Base-by-base conservation (phyloP, 2,329 filamentous ascomycete species). In the Penicillium palitans region DNA sequence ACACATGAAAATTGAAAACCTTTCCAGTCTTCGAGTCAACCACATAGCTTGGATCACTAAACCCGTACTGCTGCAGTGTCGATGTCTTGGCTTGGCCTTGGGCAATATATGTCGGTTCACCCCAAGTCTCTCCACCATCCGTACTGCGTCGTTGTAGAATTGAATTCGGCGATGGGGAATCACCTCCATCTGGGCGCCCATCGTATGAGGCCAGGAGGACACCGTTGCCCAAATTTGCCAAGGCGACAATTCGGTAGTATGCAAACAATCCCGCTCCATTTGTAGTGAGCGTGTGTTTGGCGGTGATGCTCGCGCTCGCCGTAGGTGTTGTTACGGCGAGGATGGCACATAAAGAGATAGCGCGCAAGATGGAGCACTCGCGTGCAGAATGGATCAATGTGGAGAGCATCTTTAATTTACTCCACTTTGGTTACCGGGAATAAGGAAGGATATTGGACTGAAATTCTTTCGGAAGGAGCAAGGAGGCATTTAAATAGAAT, bases 1-100 rank as follows among this genome's bases (percentile, higher is more conserved):
- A 49, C 8, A 49, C 46, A 37, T 49, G 46, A 33, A 49, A 49
- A 49, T 49, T 49, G 15, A 49, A 49, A 2, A 49, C 31, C 12
- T 49, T 49, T 25, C 46, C 46, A n/a, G 46, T 49, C 15, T 37
- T 12, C 15, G 19, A 37, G 21, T 49, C 46, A 29, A 37, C 19
- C 31, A 49, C 46, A 8, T 49, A 49, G 19, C 46, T 37, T 24
- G 46, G 46, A 33, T 49, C 46, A 9, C 46, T 49, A 7, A 49
- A 49, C 1, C 46, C 46, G 31, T 49, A 49, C 21, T 37, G 46
- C 6, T 49, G 19, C 8, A 37, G 8, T 4, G 21, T n/a, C 6
- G 46, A 37, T 6, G 31, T n/a, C 31, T 19, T 27, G 2, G 46
- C 3, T 25, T 37, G 46, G 10, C 46, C 46, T 25, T 25, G 15